Percentiles rank a stretch among this genome's conserved stretches.
Conservation (phyloP, 306 rosid species). For the barrel medic (Medicago truncatula) region DNA sequence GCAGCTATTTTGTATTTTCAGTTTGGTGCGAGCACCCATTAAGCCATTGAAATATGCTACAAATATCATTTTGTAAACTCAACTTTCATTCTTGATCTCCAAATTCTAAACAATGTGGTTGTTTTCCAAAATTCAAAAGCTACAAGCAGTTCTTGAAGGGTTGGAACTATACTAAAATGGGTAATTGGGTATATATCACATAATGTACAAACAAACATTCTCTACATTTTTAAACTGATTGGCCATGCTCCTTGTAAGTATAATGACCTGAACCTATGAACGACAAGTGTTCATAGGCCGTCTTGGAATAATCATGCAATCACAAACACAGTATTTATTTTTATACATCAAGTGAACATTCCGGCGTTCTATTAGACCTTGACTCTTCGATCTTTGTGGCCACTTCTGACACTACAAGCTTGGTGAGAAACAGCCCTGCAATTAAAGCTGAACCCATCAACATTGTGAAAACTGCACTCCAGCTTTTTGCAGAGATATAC, state of each 20-base stretch:
- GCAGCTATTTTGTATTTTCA: slow-evolving; percentile 11
- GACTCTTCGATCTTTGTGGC: slow-evolving; percentile 73
- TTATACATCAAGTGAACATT: slow-evolving; percentile 51
- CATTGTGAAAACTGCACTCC: slow-evolving; percentile 92
- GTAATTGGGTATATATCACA: background rate
- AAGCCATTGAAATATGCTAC: slow-evolving; percentile 27
- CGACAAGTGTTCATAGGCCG: slow-evolving; percentile 33
- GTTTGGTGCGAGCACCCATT: background rate
- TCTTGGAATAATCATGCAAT: slow-evolving; percentile 26
- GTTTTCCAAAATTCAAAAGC: slow-evolving; percentile 29
- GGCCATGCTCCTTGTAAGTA: slow-evolving; percentile 28
- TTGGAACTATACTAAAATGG: slow-evolving; percentile 33
- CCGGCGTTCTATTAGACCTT: slow-evolving; percentile 50
- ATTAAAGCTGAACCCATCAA: slow-evolving; percentile 86
- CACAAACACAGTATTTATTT: background rate
- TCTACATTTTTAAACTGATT: slow-evolving; percentile 41
- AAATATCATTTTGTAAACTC: slow-evolving; percentile 32
- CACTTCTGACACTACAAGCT: slow-evolving; percentile 85
- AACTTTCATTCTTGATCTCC: background rate
- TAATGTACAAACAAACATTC: slow-evolving; percentile 18
- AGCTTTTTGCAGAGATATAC: slow-evolving; percentile 79
- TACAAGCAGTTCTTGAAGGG: slow-evolving; percentile 36
- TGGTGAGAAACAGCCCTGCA: slow-evolving; percentile 89
- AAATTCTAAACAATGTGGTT: slow-evolving; percentile 40
- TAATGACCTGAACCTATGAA: slow-evolving; percentile 38